Percentiles rank a stretch among this genome's conserved stretches.
Evolutionary conservation across 2,329 filamentous ascomycete genomes (phyloP).

Genomic region (Phaeosphaeria sp.): DNA sequence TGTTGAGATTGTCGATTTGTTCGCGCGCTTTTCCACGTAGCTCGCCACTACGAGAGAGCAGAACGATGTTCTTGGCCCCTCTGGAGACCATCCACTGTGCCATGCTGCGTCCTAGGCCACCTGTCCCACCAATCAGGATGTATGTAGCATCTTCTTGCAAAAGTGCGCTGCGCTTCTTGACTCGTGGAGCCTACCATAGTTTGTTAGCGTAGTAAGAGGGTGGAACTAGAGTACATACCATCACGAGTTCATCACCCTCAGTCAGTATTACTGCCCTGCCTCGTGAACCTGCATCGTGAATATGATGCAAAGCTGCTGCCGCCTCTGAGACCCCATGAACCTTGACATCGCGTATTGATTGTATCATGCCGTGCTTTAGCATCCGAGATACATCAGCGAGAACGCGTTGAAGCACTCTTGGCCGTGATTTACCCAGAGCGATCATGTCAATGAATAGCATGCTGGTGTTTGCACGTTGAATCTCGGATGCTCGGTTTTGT

Average conservation of each 20-base stretch:
- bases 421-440: slow-evolving; percentile 18
- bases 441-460: slow-evolving; percentile 19
- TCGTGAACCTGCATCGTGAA: slow-evolving; percentile 13
- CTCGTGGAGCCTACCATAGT: slow-evolving; percentile 15
- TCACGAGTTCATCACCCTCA: slow-evolving; percentile 22
- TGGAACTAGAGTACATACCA: slow-evolving; percentile 18
- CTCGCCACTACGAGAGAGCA: slow-evolving; percentile 27
- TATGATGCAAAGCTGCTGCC: slow-evolving; percentile 18
- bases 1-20: slow-evolving; percentile 18
- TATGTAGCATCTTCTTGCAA: slow-evolving; percentile 28
- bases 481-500: neutral
- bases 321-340: slow-evolving; percentile 20
- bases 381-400: slow-evolving; percentile 23
- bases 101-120: slow-evolving; percentile 34
- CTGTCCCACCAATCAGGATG: slow-evolving; percentile 33
- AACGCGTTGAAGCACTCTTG: slow-evolving; percentile 18
- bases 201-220: neutral
- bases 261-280: slow-evolving; percentile 26
- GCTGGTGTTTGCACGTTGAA: slow-evolving; percentile 8
- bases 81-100: slow-evolving; percentile 31
- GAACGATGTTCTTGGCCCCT: slow-evolving; percentile 30
- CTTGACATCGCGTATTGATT: slow-evolving; percentile 6
- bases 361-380: slow-evolving; percentile 23
- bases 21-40: slow-evolving; percentile 17
- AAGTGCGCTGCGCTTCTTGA: slow-evolving; percentile 8